Percentiles rank a stretch among this genome's conserved stretches.
phyloP scores from a whole-genome alignment of 164 flowering plant genomes.

The Paratinospora sagittata region DNA sequence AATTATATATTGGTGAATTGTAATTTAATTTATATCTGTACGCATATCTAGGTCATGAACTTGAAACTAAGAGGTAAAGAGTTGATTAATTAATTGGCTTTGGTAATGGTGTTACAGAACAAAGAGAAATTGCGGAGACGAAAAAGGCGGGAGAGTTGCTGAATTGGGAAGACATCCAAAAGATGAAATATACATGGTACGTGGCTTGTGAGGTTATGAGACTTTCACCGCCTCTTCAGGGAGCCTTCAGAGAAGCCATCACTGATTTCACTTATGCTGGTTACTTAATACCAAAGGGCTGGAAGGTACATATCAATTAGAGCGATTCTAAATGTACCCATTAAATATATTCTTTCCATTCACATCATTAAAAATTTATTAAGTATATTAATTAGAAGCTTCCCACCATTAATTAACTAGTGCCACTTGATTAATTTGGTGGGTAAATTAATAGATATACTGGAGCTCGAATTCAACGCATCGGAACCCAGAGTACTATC shows the following conservation, averaged over 20 bases:
- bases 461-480: slow-evolving; percentile 22
- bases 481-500: slow-evolving; percentile 14
- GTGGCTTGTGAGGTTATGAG: slow-evolving; percentile 20
- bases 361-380: too few relatives aligned
- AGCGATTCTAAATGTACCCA: too few relatives aligned
- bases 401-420: too few relatives aligned
- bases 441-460: slow-evolving; percentile 14
- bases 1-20: too few relatives aligned
- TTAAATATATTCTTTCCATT: too few relatives aligned
- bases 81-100: too few relatives aligned
- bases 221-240: slow-evolving; percentile 18
- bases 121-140: slow-evolving; percentile 18
- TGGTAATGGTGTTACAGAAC: slow-evolving; percentile 8
- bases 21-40: too few relatives aligned
- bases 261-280: slow-evolving; percentile 19
- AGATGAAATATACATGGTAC: slow-evolving; percentile 23
- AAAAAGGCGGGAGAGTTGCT: slow-evolving; percentile 17
- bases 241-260: slow-evolving; percentile 17
- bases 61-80: too few relatives aligned
- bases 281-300: slow-evolving; percentile 23
- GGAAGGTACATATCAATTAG: slow-evolving; percentile 19
- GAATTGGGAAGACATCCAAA: slow-evolving; percentile 20
- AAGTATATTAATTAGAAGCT: too few relatives aligned
- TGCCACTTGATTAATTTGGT: too few relatives aligned
- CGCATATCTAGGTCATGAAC: too few relatives aligned